Base-by-base conservation (phyloP, 2,329 filamentous ascomycete genomes). In the Fusarium kyushuense region DNA sequence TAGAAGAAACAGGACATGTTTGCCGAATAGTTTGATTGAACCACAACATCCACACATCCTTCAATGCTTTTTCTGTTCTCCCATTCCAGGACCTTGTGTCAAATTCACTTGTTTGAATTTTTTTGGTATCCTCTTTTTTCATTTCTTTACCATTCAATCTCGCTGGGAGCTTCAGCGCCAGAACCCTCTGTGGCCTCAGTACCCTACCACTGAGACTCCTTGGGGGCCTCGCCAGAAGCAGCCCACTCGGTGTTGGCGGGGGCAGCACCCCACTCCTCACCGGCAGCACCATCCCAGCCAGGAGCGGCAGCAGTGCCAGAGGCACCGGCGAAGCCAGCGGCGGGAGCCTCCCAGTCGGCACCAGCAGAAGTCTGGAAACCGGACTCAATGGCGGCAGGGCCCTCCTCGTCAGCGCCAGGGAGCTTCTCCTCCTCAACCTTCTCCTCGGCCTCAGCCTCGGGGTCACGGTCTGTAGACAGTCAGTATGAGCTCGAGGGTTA, bases 371-470 rank as follows among this genome's bases (percentile, higher is more conserved):
- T 81, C 71, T 85, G 87, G 85, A 94, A 94, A 78, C 91, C 92
- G 75, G 88, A 85, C 81, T 96, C 94, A 76, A 96, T 89, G 75
- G 92, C 89, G 75, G 84, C 90, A 68, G 92, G 79, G 75, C 90
- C 93, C 78, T 92, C 92, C 85, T 97, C 95, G 74, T 97, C 94
- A 76, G 87, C 91, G 78, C 89, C 91, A 72, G 92, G 86, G 70
- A 90, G 86, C 91, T 98, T 97, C 88, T 98, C 95, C 82, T 95
- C 92, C 81, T 92, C 92, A 74, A 90, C 87, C 82, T 97, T 96
- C 87, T 99, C 97, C 90, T 97, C 95, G 83, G 97, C 96, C 90
- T 99, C 96, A 76, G 94, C 94, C 86, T 99, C 96, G 77, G 96
- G 96, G 86, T 99, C 96, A 83, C 96, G 96, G 92, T 99, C 87